Conservation (phyloP, 2,329 filamentous ascomycete genomes). For the Penicillium sp. region DNA sequence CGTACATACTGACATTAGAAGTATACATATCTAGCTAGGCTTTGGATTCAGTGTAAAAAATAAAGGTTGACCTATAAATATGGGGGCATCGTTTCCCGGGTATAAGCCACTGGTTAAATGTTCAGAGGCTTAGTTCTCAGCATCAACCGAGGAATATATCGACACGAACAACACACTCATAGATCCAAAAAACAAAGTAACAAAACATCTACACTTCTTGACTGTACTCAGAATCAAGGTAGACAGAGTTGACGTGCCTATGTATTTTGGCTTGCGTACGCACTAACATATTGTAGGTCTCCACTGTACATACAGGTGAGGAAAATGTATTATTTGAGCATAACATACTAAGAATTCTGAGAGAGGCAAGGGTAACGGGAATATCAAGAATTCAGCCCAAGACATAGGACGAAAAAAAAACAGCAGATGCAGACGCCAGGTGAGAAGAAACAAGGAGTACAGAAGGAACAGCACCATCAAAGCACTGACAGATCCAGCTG, state of each 20-base stretch:
- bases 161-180: not conserved
- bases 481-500: constrained; percentile 28
- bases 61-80: not conserved
- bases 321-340: constrained; percentile 36
- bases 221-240: not conserved
- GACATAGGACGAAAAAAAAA: constrained; percentile 17
- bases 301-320: constrained; percentile 14
- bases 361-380: constrained; percentile 20
- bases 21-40: not conserved
- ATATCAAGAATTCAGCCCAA: constrained; percentile 30
- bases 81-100: too few relatives aligned
- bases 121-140: not conserved
- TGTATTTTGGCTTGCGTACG: not conserved
- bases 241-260: not conserved
- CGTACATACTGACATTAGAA: not conserved
- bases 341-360: constrained; percentile 32
- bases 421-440: constrained; percentile 36
- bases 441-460: constrained; percentile 29
- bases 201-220: not conserved
- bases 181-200: not conserved
- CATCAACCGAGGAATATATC: not conserved
- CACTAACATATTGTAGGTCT: not conserved
- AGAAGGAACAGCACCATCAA: constrained; percentile 26
- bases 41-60: not conserved
- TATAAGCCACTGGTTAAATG: not conserved